Base-by-base conservation (phyloP, 768 basidiomycete species). In the Daedalea quercina region DNA sequence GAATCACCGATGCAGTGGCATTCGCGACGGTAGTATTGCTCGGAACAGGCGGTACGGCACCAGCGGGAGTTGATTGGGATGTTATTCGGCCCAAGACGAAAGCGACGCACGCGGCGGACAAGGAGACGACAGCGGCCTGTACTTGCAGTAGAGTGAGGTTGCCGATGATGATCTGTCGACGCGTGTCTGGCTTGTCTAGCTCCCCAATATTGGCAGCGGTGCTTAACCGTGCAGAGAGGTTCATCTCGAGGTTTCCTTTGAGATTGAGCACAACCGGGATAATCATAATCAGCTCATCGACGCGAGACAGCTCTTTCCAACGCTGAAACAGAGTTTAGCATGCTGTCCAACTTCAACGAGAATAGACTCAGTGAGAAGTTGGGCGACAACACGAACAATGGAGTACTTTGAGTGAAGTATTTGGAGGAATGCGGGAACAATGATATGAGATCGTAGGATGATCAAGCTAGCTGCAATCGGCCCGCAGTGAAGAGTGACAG, bases 211-310 rank as follows among this genome's bases (percentile, higher is more conserved):
- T 96, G 4, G 94, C 89, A 1, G 94, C 87, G 0, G 96, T 99
- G 1, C 90, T 87, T n/a, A 99, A 77, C 13, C 95, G 81, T 0
- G 96, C 93, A 3, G 94, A 94, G 7, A 99, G 83, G 58, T 96
- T 97, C 95, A 98, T 98, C 69, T 98, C 96, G 34, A 98, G 79
- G 63, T 99, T 92, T n/a, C 95, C 96, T 63, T 96, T 97, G 52
- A 99, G 80, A 61, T 98, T 98, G 57, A 92, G 79, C 19, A 98
- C 74, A 55, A 94, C 93, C 11, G 95, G 94, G 3, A 97, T 85
- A 50, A 98, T 90, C 76, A 98, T 92, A 60, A 98, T 93, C 51
- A 98, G 84, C 66, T 98, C 94, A 73, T 97, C 87, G 45, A 97
- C 83, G 40, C 87, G 79, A 45, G 76, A 76, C 81, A 99, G 94